Evolutionary conservation across 805 yeast species (phyloP), one percentile per base, ranked within the genome.

Genomic region (Spathaspora hagerdaliae): DNA sequence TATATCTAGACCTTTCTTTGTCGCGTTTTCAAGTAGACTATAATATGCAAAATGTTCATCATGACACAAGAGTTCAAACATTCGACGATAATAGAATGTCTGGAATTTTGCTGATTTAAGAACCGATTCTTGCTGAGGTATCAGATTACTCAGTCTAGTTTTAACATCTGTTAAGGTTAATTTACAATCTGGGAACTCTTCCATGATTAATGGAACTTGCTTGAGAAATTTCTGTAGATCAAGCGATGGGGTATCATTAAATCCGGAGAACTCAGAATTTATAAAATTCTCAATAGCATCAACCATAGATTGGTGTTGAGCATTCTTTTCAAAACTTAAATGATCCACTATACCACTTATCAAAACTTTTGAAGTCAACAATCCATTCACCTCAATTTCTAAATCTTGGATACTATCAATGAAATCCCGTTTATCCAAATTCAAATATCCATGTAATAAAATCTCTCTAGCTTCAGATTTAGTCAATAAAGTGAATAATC

Each of bases 271-370:
- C 12, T 48, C 46, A 9, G 42, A 44, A 9, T 55, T 58, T 7
- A 59, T 27, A 36, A 51, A 38, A 9, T 56, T 41, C 27, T 56
- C 49, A 8, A 67, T 51, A 2, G 61, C 66, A 13, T 56, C 51
- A 42, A 65, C 59, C 38, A 66, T 41, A 1, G 54, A 37, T 13
- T 47, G 41, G 33, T 61, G 60, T 6, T 42, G 8, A 9, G 42
- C 39, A 15, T 51, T 4, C 27, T 36, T 19, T n/a, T 36, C 14
- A 1, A 66, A 14, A 36, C 47, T 46, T 13, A 82, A 48, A 48
- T 74, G 75, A 59, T 84, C 91, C 26, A 83, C 74, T 1, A 85
- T 67, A 1, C 91, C 94, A 56, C 87, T 81, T 6, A 83, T 70
- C 19, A 82, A 58, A 1, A 79, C 67, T 14, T 36, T 43, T 12